These are phyloP conservation scores for Pelargonium nanum DNA, from an alignment of 345 rosid genomes.

Conservation along the genomic window DNA sequence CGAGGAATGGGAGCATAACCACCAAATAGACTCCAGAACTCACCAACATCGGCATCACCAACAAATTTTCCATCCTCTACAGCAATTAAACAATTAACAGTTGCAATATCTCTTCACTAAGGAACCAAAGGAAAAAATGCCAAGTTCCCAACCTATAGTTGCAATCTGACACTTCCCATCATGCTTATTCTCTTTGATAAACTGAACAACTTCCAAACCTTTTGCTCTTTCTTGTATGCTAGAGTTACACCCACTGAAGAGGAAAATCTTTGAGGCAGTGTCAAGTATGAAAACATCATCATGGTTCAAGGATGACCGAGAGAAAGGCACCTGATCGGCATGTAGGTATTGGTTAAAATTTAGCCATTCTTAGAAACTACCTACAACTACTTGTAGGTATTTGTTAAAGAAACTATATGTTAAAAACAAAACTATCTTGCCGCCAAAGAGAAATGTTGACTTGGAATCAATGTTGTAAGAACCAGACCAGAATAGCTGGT, in stretches of 20 bases:
- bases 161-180: constrained; percentile 69
- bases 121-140: constrained; percentile 1
- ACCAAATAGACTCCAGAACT: constrained; percentile 89
- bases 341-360: not conserved
- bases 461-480: too few relatives aligned
- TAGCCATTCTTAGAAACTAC: not conserved
- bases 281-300: constrained; percentile 70
- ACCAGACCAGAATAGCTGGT: too few relatives aligned
- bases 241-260: constrained; percentile 78
- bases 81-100: constrained; percentile 15
- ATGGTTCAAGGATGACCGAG: constrained; percentile 76
- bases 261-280: constrained; percentile 72
- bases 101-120: constrained; percentile 2
- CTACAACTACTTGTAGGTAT: not conserved
- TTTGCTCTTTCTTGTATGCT: constrained; percentile 80
- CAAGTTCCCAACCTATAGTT: constrained; percentile 46
- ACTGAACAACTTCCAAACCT: constrained; percentile 72
- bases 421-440: constrained; percentile 2
- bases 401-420: not conserved
- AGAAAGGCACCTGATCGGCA: constrained; percentile 54
- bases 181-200: constrained; percentile 68
- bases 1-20: constrained; percentile 76
- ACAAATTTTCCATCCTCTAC: constrained; percentile 87
- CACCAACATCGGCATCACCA: constrained; percentile 78
- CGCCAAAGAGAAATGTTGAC: not conserved